Conservation (phyloP, 805 yeast species). For the Kluyveromyces aestuarii region DNA sequence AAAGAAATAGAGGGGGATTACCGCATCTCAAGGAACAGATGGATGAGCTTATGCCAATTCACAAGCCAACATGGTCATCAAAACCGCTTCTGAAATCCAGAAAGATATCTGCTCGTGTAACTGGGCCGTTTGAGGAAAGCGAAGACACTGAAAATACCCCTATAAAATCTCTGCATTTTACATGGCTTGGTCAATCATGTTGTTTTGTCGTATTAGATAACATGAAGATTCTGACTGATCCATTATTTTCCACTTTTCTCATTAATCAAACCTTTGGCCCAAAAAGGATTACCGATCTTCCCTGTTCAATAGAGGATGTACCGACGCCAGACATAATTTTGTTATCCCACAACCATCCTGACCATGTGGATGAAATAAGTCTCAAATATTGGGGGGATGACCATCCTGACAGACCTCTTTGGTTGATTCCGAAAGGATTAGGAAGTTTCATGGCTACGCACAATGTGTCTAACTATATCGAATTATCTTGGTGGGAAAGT, state of each 20-base stretch:
- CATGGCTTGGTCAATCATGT: conserved; percentile 95
- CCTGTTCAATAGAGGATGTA: conserved; percentile 53
- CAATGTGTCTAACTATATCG: conserved; percentile 56
- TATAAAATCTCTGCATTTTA: conserved; percentile 29
- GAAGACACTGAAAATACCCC: background rate
- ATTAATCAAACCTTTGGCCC: conserved; percentile 68
- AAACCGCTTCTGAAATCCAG: background rate
- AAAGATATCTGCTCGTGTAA: background rate
- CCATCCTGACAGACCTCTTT: conserved; percentile 32
- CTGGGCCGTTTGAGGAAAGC: background rate
- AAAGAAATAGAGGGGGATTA: conserved; percentile 50
- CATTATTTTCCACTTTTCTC: conserved; percentile 60
- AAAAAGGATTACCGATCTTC: conserved; percentile 69
- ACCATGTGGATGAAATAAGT: conserved; percentile 69
- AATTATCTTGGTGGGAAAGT: conserved; percentile 91
- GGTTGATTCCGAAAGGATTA: conserved; percentile 87
- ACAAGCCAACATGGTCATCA: conserved; percentile 41
- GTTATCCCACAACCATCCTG: conserved; percentile 94
- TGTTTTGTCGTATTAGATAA: conserved; percentile 62
- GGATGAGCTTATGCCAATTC: conserved; percentile 48
- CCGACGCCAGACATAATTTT: conserved; percentile 63
- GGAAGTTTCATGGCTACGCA: conserved; percentile 45
- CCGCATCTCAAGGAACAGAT: conserved; percentile 41
- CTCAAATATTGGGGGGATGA: conserved; percentile 30
- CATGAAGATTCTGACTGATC: conserved; percentile 77